Evolutionary conservation across 257 asterid genomes (phyloP), one percentile per base, ranked within the genome.

Genomic region (Nemophila menziesii): DNA sequence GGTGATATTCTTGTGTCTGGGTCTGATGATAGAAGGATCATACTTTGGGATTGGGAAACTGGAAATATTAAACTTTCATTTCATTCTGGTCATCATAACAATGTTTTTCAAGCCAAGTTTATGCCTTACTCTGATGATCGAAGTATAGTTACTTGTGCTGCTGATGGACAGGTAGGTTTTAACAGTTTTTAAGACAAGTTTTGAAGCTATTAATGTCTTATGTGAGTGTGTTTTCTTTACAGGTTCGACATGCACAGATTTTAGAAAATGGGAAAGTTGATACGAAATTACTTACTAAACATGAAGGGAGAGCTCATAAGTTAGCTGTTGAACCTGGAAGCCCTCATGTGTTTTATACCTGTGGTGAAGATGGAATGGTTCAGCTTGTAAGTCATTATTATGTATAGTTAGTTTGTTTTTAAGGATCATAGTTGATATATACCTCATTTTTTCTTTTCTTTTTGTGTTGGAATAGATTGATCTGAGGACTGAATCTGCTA

Each of bases 21-120:
- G 38, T 80, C 98, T 49, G 98, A 89, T 42, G 98, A 89, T 67
- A 72, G 55, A 65, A 68, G 60, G 78, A 56, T 89, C 67, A 72
- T 84, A 50, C 75, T 84, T 47, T 89, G 98, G 98, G 86, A 89
- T 60, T 89, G 95, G 98, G 92, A 80, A 61, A 54, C 79, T 65
- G 93, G 98, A 34, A 57, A 47, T 18, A 55, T 55, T 47, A 78
- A 58, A 40, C 75, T 80, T 43, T 66, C 82, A 51, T 84, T 75
- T 63, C 78, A 70, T 54, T 84, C 98, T 3, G 94, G 81, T 37
- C 95, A 89, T 52, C 56, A 56, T 46, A 76, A 78, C 74, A 89
- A 80, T 68, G 79, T 80, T 33, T 89, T 89, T 53, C 95, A 89
- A 60, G 98, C 98, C 44, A 89, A 80, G 62, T 22, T 80, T 50